These are phyloP conservation scores for Leptodontidium sp. DNA, from an alignment of 2,329 filamentous ascomycete species.

Conservation along the genomic window DNA sequence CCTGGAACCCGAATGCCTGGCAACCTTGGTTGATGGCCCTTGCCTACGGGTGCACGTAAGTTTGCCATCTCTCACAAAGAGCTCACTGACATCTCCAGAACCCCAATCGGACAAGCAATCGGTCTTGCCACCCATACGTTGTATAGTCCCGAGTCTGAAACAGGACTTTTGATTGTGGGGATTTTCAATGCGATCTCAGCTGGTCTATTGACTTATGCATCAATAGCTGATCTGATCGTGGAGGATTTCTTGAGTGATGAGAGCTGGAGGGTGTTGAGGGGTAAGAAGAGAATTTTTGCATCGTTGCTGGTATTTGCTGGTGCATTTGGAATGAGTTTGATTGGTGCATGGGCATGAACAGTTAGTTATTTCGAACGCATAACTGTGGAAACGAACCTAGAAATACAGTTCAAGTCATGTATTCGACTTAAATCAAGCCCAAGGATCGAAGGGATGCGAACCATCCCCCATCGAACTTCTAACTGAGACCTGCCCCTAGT, in stretches of 20 bases:
- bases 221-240: conserved; percentile 20
- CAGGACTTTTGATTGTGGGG: conserved; percentile 18
- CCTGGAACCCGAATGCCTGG: conserved; percentile 18
- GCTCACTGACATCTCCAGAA: not conserved
- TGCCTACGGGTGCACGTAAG: conserved; percentile 25
- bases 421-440: no score
- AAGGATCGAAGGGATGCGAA: no score
- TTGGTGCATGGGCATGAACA: conserved; percentile 21
- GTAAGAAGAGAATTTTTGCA: conserved; percentile 12
- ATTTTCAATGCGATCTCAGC: conserved; percentile 25
- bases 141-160: conserved; percentile 19
- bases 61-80: not conserved
- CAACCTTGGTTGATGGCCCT: conserved; percentile 26
- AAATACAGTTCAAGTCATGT: no score
- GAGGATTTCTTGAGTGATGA: conserved; percentile 25
- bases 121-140: conserved; percentile 21
- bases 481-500: no score
- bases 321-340: conserved; percentile 19
- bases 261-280: conserved; percentile 20
- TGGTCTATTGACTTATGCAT: conserved; percentile 20
- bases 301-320: conserved; percentile 17
- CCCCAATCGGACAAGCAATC: conserved; percentile 22
- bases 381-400: no score
- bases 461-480: no score
- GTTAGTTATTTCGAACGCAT: not conserved